Evolutionary conservation across 192 early-diverging fungal species (phyloP), one percentile per base, ranked within the genome.

Genomic region (Coemansia sp.): DNA sequence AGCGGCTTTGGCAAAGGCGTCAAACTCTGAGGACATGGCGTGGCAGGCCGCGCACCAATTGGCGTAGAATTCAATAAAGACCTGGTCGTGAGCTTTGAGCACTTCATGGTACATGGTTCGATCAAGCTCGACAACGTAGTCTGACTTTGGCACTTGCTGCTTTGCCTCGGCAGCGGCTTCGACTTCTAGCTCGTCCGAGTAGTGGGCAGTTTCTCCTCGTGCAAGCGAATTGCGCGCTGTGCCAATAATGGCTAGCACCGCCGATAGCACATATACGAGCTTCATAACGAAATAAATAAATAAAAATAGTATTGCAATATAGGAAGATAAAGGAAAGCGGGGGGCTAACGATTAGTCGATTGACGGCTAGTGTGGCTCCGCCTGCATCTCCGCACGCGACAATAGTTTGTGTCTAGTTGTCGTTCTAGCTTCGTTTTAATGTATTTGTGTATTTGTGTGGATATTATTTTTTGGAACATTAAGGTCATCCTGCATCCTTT

Each of bases 41-140:
- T 85, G 77, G 68, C 82, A 85, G 15, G 77, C 78, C 27, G 69
- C 67, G 46, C 82, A 85, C 82, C 82, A 85, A 73, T 74, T 77
- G 22, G 82, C 82, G 70, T 85, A 85, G 60, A 85, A 80, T 67
- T 85, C 82, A 40, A 85, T 67, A 49, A 85, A 42, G 33, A 85
- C 38, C 44, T 44, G 62, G 64, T 80, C 72, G 64, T 71, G 78
- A 12, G 68, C 66, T 46, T 51, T 57, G 34, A 79, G 66, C n/a
- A 80, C 55, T 9, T 66, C 67, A 27, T 66, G 63, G 75, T 80
- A 85, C 52, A 47, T 43, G 8, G 38, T 34, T 60, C 63, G 73
- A 68, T 85, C 73, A 12, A 85, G 72, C 67, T 85, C 82, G 11
- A 75, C 42, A 18, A 85, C 65, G 22, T 67, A 34, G 38, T 72